Base-by-base conservation (phyloP, 352 stramenopile genomes). In the Blastocystis sp. region DNA sequence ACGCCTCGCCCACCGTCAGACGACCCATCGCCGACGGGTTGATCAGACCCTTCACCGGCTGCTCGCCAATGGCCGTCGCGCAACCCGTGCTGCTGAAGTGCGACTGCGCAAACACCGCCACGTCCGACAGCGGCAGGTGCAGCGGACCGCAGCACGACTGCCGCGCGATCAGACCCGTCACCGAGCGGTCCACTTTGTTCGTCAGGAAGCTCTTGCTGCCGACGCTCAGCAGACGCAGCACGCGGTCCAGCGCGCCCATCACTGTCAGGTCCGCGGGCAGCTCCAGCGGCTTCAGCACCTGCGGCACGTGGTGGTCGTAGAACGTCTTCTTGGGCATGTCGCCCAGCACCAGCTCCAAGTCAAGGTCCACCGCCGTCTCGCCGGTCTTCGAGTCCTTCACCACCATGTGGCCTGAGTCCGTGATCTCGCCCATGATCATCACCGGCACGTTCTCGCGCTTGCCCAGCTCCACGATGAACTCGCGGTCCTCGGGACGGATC, bases 261-360 rank as follows among this genome's bases (percentile, higher is more conserved):
- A 97, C 91, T 36, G 94, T 97, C 56, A 95, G 89, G 57, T 94
- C 92, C 16, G 89, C 89, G 24, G 94, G 94, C 54, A 98, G 89
- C 38, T 88, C 87, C 48, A 97, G 85, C 46, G 90, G 88, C 67
- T 88, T 89, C 32, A 92, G 88, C 32, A 86, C 65, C 40, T 89
- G 90, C 8, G 90, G 87, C 6, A 90, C 87, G 87, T 93, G 94
- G 54, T 88, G 89, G 88, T 98, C 94, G 14, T 87, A 89, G 87
- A 98, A 99, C 0, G 94, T 98, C 91, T 99, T 99, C 85, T 98
- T 95, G 8, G 96, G 96, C 94, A 99, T 97, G 88, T 98, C 97
- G 76, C 95, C 96, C 6, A 99, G 90, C 40, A 99, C 96, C 36
- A 98, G 89, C 81, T 97, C 94, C 3, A 99, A 88, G 81, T 97